Percentiles rank a stretch among this genome's conserved stretches.
These are phyloP conservation scores for Myotisia sp. DNA, from an alignment of 2,329 filamentous ascomycete genomes.

Conservation along the genomic window DNA sequence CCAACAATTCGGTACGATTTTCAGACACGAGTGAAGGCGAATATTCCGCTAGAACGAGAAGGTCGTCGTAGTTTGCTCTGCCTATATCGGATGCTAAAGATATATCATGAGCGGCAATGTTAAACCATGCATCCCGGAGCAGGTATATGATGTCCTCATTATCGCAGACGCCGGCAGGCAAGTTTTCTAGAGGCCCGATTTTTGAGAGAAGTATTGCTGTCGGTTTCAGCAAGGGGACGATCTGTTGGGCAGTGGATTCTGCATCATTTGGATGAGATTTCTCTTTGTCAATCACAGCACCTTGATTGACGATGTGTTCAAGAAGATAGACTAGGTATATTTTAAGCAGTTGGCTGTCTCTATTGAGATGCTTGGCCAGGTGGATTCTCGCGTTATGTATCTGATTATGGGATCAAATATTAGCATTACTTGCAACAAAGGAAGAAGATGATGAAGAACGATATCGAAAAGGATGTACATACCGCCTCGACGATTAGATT, in stretches of 20 bases:
- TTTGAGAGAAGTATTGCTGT: constrained; percentile 68
- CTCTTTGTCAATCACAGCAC: constrained; percentile 63
- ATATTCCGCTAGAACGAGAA: constrained; percentile 72
- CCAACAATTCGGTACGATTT: constrained; percentile 73
- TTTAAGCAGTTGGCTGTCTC: constrained; percentile 60
- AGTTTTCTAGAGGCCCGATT: constrained; percentile 12
- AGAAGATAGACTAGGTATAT: constrained; percentile 74
- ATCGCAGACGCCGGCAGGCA: constrained; percentile 23
- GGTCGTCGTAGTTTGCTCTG: constrained; percentile 57
- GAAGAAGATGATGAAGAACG: not conserved
- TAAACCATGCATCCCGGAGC: constrained; percentile 92
- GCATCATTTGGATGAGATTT: constrained; percentile 63
- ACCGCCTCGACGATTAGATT: constrained; percentile 56
- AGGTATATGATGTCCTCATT: constrained; percentile 56
- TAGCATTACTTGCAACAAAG: constrained; percentile 3
- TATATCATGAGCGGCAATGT: constrained; percentile 89
- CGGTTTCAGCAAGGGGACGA: constrained; percentile 72
- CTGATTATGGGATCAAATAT: constrained; percentile 25
- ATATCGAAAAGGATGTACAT: constrained; percentile 22
- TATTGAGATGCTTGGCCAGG: constrained; percentile 54
- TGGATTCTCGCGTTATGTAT: constrained; percentile 65
- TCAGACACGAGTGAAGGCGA: constrained; percentile 79
- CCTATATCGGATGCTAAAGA: constrained; percentile 58
- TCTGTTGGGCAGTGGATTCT: constrained; percentile 71
- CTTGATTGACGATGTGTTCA: constrained; percentile 77